Evolutionary conservation across 768 basidiomycete species (phyloP), one percentile per base, ranked within the genome.

Genomic region (Rickenella mellea): DNA sequence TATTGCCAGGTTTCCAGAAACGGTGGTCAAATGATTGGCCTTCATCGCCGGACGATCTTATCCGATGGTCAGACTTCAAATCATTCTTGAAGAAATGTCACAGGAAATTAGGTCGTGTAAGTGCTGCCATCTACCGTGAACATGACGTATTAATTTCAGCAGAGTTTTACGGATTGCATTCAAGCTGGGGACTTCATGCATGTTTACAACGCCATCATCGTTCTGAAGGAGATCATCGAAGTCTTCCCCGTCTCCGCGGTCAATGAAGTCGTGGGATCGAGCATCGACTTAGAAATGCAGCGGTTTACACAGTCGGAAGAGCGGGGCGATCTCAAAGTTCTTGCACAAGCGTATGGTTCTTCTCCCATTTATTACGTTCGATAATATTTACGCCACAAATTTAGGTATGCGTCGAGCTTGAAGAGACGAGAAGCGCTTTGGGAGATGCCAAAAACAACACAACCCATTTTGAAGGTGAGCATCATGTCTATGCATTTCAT

Each of bases 131-230:
- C 40, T 37, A 15, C 15, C 6, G 28, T 39, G 24, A 26, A 21
- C 6, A 33, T 27, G 11, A 5, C 14, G 51, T 10, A 53, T 22
- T 27, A 29, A 28, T 45, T 26, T 15, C 53, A 35, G n/a, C 40
- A 92, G 92, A 78, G 77, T 43, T 78, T 97, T 50, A 67, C 72
- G 15, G 82, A 78, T 25, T 91, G 85, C 55, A 82, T 97, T 47
- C 74, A 81, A 53, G 83, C 91, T 2, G 77, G 76, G 39, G 93
- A 93, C 54, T 98, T 93, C 59, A 94, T 97, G 86, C 91, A 91
- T 53, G 87, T 97, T 41, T 93, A 94, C 61, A 99, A 99, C 56
- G 75, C 89, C n/a, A 86, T 98, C 60, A 77, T 93, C 28, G 81
- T 99, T 22, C 69, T 96, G 48, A 89, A 92, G 55, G 89, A 96